These are phyloP conservation scores for Begonia fuchsioides DNA, from an alignment of 306 rosid species.

Conservation along the genomic window DNA sequence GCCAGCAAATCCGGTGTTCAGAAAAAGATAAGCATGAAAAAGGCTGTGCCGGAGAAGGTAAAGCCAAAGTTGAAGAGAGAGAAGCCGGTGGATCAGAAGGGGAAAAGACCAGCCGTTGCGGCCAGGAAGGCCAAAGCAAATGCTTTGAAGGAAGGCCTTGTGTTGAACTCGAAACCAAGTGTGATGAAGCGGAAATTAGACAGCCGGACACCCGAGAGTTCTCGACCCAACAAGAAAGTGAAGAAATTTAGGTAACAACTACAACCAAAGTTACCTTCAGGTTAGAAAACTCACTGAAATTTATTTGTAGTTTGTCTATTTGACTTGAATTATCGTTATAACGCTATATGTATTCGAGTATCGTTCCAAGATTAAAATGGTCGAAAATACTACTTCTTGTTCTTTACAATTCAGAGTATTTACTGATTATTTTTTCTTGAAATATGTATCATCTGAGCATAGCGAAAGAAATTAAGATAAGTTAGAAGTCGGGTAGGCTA, in stretches of 20 bases:
- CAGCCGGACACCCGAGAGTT: conserved; percentile 58
- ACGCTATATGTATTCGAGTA: too few species aligned
- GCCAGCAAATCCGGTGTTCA: conserved; percentile 51
- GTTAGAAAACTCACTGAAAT: too few species aligned
- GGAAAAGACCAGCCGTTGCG: conserved; percentile 78
- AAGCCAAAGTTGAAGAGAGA: conserved; percentile 13
- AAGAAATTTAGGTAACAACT: conserved; percentile 36
- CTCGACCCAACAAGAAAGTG: conserved; percentile 26
- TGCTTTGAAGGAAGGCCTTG: conserved; percentile 13
- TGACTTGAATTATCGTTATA: too few species aligned
- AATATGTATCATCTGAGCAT: too few species aligned
- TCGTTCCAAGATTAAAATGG: too few species aligned
- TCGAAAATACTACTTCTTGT: too few species aligned
- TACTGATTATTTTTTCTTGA: too few species aligned
- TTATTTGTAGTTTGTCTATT: too few species aligned
- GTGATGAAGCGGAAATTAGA: conserved; percentile 73
- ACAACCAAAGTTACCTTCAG: background rate
- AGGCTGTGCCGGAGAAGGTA: conserved; percentile 4
- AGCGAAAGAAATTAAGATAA: too few species aligned
- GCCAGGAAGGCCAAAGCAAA: conserved; percentile 50
- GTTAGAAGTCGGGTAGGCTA: too few species aligned
- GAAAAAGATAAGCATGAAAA: conserved; percentile 24
- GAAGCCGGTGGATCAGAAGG: conserved; percentile 27
- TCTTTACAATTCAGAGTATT: too few species aligned
- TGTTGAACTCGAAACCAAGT: conserved; percentile 25